phyloP scores from a whole-genome alignment of 306 rosid species.

The Hippophae tibetana region DNA sequence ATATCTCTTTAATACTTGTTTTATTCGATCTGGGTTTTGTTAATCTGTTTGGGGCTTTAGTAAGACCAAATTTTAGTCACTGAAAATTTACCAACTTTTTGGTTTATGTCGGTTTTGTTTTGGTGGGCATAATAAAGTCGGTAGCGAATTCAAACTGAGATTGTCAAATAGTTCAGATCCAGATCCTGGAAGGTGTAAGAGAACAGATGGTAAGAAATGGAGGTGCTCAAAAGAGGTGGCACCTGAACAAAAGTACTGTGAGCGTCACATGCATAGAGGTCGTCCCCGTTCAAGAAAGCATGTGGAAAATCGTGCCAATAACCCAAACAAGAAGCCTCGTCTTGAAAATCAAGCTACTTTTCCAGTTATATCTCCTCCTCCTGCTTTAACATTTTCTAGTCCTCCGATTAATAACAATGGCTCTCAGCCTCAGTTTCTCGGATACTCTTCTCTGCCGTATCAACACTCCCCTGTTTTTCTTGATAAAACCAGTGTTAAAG shows the following conservation, averaged over 20 bases:
- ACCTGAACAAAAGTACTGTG: conserved; percentile 64
- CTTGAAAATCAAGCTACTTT: conserved; percentile 26
- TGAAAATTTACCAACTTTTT: background rate
- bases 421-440: conserved; percentile 35
- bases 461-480: conserved; percentile 31
- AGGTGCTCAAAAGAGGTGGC: conserved; percentile 80
- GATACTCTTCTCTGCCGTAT: conserved; percentile 22
- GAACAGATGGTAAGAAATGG: conserved; percentile 90
- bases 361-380: conserved; percentile 11
- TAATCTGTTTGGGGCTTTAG: background rate
- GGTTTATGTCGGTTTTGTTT: background rate
- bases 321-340: conserved; percentile 38
- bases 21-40: background rate
- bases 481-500: conserved; percentile 23
- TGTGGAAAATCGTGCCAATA: conserved; percentile 61
- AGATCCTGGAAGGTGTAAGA: conserved; percentile 67
- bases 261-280: conserved; percentile 85
- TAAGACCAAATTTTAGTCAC: background rate
- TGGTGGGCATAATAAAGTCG: conserved; percentile 12
- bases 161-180: conserved; percentile 43
- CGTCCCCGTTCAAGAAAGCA: conserved; percentile 99
- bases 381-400: conserved; percentile 18
- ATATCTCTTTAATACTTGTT: background rate
- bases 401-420: conserved; percentile 24
- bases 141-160: conserved; percentile 43